phyloP scores from a whole-genome alignment of 805 yeast genomes.

The Lachancea lanzarotensis region DNA sequence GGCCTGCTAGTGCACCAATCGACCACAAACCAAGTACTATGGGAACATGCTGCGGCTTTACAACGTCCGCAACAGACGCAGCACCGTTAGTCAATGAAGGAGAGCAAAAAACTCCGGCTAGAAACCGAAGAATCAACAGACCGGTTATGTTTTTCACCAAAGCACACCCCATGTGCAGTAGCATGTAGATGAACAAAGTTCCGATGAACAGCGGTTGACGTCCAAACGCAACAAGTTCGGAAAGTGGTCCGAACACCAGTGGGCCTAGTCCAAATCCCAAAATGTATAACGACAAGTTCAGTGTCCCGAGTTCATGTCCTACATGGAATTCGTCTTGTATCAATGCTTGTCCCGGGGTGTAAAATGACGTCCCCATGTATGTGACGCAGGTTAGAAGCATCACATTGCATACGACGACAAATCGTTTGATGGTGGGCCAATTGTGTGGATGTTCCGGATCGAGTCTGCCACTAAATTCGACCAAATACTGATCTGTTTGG shows the following conservation, averaged over 20 bases:
- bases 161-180: conserved; percentile 54
- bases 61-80: conserved; percentile 48
- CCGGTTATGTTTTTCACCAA: conserved; percentile 44
- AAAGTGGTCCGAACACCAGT: conserved; percentile 49
- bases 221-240: conserved; percentile 50
- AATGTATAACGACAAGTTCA: conserved; percentile 50
- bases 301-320: conserved; percentile 38
- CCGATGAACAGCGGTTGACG: conserved; percentile 44
- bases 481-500: conserved; percentile 27
- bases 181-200: conserved; percentile 42
- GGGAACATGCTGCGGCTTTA: conserved; percentile 38
- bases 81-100: conserved; percentile 56
- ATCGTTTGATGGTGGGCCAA: conserved; percentile 43
- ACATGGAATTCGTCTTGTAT: conserved; percentile 41
- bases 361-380: conserved; percentile 51
- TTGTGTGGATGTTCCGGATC: conserved; percentile 53
- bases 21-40: conserved; percentile 47
- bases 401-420: conserved; percentile 35
- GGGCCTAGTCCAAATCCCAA: conserved; percentile 60
- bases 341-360: conserved; percentile 45
- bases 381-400: conserved; percentile 43
- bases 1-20: conserved; percentile 50
- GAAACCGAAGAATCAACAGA: conserved; percentile 43
- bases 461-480: conserved; percentile 27
- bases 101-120: conserved; percentile 49